Evolutionary conservation across 2,329 filamentous ascomycete genomes (phyloP).

Genomic region (Aureobasidium subglaciale): DNA sequence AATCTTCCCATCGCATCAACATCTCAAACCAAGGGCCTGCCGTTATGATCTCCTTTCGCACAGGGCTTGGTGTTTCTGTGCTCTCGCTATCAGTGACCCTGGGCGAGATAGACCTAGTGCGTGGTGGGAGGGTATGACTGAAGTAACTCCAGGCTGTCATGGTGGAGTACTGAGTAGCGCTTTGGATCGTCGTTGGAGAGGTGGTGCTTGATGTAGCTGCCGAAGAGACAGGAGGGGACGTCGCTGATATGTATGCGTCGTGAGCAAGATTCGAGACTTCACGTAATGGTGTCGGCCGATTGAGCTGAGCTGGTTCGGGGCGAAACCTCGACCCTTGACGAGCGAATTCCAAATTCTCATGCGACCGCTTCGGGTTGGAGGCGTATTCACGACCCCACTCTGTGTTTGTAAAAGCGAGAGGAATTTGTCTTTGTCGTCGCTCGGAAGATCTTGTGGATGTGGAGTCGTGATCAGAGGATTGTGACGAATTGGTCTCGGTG

Average conservation of each 20-base stretch:
- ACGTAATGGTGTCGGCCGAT: too few species aligned
- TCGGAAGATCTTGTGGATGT: neutral
- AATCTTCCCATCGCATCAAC: conserved; percentile 4
- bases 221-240: too few species aligned
- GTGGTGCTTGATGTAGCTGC: too few species aligned
- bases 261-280: too few species aligned
- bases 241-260: too few species aligned
- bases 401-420: conserved; percentile 11
- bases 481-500: neutral
- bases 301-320: neutral
- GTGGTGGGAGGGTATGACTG: neutral
- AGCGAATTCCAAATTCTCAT: neutral
- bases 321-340: neutral
- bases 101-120: neutral
- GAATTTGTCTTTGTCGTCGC: neutral
- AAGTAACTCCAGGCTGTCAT: neutral
- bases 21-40: neutral
- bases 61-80: neutral
- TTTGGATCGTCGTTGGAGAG: too few species aligned
- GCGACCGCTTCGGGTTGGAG: neutral
- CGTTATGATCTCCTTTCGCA: neutral
- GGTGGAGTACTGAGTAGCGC: neutral
- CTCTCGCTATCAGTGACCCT: neutral
- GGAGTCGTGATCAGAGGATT: neutral
- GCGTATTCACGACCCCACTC: neutral